Conservation (phyloP, 768 basidiomycete genomes). For the Tylopilus subfusipes region DNA sequence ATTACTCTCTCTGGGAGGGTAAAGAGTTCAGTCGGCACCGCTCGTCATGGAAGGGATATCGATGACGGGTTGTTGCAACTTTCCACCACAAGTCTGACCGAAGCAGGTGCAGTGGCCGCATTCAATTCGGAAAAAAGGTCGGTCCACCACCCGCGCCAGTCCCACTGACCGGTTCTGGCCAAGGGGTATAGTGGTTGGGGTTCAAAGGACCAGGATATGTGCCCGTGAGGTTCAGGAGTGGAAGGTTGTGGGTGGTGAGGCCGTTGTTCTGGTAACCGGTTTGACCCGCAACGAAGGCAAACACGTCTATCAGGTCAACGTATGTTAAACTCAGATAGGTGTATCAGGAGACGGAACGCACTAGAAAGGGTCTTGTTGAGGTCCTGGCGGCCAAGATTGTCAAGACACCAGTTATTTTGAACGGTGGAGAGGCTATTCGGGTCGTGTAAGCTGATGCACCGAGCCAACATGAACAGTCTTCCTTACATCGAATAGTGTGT, state of each 20-base stretch:
- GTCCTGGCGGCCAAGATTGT: conserved; percentile 56
- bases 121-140: conserved; percentile 39
- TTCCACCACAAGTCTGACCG: conserved; percentile 5
- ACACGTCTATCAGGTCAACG: conserved; percentile 40
- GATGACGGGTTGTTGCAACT: not conserved
- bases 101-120: conserved; percentile 28
- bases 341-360: not conserved
- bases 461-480: not conserved
- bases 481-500: conserved; percentile 52
- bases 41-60: too few relatives aligned
- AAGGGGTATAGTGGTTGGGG: conserved; percentile 39
- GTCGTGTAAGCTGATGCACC: not conserved
- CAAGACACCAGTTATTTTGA: conserved; percentile 59
- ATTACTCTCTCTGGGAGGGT: too few relatives aligned
- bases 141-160: conserved; percentile 39
- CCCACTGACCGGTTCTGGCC: conserved; percentile 38
- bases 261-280: conserved; percentile 42
- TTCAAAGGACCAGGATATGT: conserved; percentile 45
- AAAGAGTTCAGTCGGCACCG: too few relatives aligned
- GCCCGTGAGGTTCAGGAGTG: conserved; percentile 41
- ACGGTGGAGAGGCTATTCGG: conserved; percentile 43
- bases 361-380: conserved; percentile 40
- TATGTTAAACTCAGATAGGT: not conserved
- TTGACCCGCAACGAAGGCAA: conserved; percentile 43
- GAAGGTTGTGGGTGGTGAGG: conserved; percentile 25